Evolutionary conservation across 805 yeast species (phyloP), one percentile per base, ranked within the genome.

Genomic region (Candida dajiaensis): DNA sequence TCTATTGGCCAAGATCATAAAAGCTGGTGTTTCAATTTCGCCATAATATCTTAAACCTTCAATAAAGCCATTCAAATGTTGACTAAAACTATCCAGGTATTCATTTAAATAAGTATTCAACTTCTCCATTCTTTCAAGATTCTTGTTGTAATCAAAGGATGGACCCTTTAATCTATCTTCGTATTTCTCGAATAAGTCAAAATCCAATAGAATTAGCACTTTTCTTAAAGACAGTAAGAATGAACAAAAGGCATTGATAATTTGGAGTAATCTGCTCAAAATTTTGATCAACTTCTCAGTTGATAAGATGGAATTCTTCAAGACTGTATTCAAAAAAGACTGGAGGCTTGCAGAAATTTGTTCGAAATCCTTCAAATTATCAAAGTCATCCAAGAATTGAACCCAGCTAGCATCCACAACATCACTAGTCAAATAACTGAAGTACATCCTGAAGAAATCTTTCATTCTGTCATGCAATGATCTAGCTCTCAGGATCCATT

Each of bases 261-360:
- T 65, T 38, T 73, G 71, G 48, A 80, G 65, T 47, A 81, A 55
- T 42, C 63, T 65, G 51, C 74, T 71, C 40, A 78, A 55, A 15
- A 72, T 64, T 41, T 71, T 69, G 39, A 83, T 67, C 43, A 83
- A 62, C 41, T 70, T 71, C 18, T 77, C 72, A 46, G 80, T 78
- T 2, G 90, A 82, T 45, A 86, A 68, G 60, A 86, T 71, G 11
- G 89, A 78, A 52, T 83, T 85, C 51, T 79, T 74, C 52, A 88
- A 62, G 19, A 82, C 71, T 2, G 82, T 76, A 58, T 81, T 85
- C 50, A 87, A 66, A 55, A 76, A 82, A 9, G 73, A 68, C 39
- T 81, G 78, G 46, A 85, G 71, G 26, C 65, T 64, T n/a, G 59
- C 58, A 49, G 70, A 68, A 5, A 81, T 58, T 23, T 65, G 56